Conservation (phyloP, 768 basidiomycete genomes). For the Podaxis sp. region DNA sequence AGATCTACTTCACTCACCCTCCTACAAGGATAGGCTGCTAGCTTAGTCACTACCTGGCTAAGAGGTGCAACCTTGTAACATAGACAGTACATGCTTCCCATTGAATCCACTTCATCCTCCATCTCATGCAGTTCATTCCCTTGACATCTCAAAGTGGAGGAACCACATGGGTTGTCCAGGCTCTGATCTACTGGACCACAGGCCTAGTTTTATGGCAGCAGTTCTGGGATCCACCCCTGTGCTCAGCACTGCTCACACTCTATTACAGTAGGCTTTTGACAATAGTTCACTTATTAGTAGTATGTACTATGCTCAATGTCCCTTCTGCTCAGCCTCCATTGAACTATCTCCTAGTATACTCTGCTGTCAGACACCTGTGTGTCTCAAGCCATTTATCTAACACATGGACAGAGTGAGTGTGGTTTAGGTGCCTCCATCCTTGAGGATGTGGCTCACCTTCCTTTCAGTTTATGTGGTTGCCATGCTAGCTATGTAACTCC, state of each 20-base stretch:
- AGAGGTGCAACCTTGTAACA: too few relatives aligned
- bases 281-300: background rate
- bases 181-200: constrained; percentile 3
- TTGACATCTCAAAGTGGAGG: background rate
- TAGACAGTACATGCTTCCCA: too few relatives aligned
- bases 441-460: background rate
- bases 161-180: background rate
- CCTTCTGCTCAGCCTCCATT: background rate
- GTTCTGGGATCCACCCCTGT: background rate
- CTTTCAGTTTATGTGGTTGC: background rate
- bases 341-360: background rate
- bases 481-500: background rate
- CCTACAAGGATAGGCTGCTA: too few relatives aligned
- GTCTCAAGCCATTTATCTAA: background rate
- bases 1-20: too few relatives aligned
- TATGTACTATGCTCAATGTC: background rate
- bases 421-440: background rate
- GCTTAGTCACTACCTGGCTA: too few relatives aligned
- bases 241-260: background rate
- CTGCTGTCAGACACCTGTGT: background rate
- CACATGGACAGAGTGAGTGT: background rate
- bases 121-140: background rate
- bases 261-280: background rate
- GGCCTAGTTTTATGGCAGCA: constrained; percentile 2
- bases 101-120: too few relatives aligned